Conservation (phyloP, 352 stramenopile species). For the Phytophthora colocasiae region DNA sequence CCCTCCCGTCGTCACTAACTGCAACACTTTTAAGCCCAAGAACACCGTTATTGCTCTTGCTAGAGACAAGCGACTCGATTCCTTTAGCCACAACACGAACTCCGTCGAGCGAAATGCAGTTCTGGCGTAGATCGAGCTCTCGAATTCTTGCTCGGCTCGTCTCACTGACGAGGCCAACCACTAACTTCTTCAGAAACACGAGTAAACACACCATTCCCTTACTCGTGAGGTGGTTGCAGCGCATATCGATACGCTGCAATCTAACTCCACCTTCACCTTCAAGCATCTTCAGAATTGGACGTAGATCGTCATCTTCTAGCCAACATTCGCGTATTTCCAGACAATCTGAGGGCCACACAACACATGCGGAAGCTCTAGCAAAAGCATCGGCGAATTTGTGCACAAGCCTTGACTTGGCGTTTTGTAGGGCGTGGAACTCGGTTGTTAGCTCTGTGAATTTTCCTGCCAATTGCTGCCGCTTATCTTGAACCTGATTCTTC, state of each 20-base stretch:
- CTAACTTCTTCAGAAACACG: conserved; percentile 35
- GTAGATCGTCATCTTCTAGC: conserved; percentile 60
- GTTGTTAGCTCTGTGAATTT: conserved; percentile 45
- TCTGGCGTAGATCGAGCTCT: conserved; percentile 73
- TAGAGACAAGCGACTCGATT: conserved; percentile 47
- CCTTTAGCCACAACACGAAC: conserved; percentile 59
- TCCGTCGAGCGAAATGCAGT: conserved; percentile 74
- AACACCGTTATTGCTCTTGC: conserved; percentile 8
- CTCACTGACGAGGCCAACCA: background rate
- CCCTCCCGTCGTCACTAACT: conserved; percentile 53
- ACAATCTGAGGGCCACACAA: conserved; percentile 18
- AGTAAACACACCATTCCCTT: conserved; percentile 49
- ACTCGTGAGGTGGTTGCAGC: conserved; percentile 67
- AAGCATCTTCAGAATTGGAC: conserved; percentile 49
- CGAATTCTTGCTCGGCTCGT: conserved; percentile 14
- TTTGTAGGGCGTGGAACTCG: conserved; percentile 52
- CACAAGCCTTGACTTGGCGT: conserved; percentile 58
- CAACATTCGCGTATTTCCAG: conserved; percentile 63
- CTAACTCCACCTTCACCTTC: conserved; percentile 22
- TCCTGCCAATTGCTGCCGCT: conserved; percentile 34
- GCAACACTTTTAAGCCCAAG: conserved; percentile 43
- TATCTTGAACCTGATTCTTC: conserved; percentile 43
- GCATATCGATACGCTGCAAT: conserved; percentile 57
- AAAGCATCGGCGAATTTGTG: conserved; percentile 42
- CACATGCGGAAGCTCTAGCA: conserved; percentile 1